Evolutionary conservation across 352 stramenopile genomes (phyloP).

Genomic region (Phytopythium litorale): DNA sequence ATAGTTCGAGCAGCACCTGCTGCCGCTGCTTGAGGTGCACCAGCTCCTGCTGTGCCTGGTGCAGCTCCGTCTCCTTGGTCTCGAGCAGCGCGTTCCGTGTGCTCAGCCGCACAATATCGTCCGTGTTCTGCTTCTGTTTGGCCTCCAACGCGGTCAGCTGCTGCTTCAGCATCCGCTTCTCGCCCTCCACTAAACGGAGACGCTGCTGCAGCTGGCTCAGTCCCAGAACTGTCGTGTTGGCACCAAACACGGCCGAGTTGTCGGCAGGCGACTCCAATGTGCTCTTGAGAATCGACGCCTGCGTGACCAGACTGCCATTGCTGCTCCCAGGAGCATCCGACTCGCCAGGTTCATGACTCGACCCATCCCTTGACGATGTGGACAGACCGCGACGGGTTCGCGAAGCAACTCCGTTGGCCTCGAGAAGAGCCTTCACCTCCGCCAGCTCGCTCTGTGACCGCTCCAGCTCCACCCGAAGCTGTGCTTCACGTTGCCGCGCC

Average conservation of each 20-base stretch:
- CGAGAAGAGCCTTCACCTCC: slow-evolving; percentile 25
- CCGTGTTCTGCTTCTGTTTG: slow-evolving; percentile 61
- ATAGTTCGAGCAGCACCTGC: slow-evolving; percentile 76
- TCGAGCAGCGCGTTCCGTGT: slow-evolving; percentile 74
- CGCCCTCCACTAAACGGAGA: slow-evolving; percentile 64
- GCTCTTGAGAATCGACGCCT: slow-evolving; percentile 60
- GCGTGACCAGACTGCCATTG: slow-evolving; percentile 20
- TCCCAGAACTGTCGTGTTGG: slow-evolving; percentile 58
- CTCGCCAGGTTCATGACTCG: not conserved
- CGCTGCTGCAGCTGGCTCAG: slow-evolving; percentile 75
- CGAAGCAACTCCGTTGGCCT: slow-evolving; percentile 15
- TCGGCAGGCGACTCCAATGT: slow-evolving; percentile 38
- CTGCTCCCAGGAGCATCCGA: not conserved
- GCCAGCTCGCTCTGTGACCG: slow-evolving; percentile 58
- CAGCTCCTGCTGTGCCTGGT: slow-evolving; percentile 47
- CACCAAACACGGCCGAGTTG: slow-evolving; percentile 19
- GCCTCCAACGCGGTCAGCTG: slow-evolving; percentile 59
- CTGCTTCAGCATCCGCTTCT: slow-evolving; percentile 71
- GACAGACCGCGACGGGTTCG: slow-evolving; percentile 16
- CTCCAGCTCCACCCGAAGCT: slow-evolving; percentile 55
- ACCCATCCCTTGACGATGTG: slow-evolving; percentile 14
- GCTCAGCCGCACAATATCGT: slow-evolving; percentile 72
- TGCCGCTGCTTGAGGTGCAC: slow-evolving; percentile 67
- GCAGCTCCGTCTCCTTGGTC: slow-evolving; percentile 41
- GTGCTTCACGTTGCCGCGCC: slow-evolving; percentile 31